Evolutionary conservation across 2,329 filamentous ascomycete genomes (phyloP).

Genomic region (Alternaria sp.): DNA sequence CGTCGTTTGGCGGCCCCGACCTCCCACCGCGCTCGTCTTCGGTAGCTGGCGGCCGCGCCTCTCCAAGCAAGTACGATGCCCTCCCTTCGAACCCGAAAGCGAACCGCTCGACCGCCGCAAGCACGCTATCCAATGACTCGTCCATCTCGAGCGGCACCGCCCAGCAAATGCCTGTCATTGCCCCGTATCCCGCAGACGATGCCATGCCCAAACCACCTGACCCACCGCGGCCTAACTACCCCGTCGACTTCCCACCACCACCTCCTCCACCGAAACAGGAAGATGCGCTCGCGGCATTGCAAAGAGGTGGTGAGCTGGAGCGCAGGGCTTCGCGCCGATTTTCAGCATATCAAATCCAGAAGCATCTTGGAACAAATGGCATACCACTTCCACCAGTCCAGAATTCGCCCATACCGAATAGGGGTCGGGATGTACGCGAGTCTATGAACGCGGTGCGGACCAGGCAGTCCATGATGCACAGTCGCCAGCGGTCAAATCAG

Average conservation of each 20-base stretch:
- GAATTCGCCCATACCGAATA: slow-evolving; percentile 81
- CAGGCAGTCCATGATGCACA: slow-evolving; percentile 61
- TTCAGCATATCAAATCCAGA: slow-evolving; percentile 95
- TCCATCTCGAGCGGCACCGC: slow-evolving; percentile 75
- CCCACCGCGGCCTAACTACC: slow-evolving; percentile 49
- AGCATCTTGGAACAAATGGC: slow-evolving; percentile 85
- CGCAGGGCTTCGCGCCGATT: slow-evolving; percentile 90
- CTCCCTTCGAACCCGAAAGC: slow-evolving; percentile 43
- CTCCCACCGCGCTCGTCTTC: slow-evolving; percentile 57
- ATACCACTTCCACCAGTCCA: slow-evolving; percentile 82
- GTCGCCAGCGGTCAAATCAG: slow-evolving; percentile 56
- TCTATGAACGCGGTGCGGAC: slow-evolving; percentile 76
- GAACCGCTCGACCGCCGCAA: slow-evolving; percentile 41
- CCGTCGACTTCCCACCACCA: slow-evolving; percentile 71
- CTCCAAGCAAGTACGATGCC: slow-evolving; percentile 52
- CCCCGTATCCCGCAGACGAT: slow-evolving; percentile 72
- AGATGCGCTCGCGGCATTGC: slow-evolving; percentile 87
- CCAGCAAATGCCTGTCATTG: slow-evolving; percentile 76
- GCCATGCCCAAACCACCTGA: slow-evolving; percentile 51
- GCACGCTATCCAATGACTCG: slow-evolving; percentile 54
- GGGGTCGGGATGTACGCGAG: slow-evolving; percentile 82
- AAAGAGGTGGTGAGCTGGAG: slow-evolving; percentile 90
- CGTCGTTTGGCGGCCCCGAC: slow-evolving; percentile 51
- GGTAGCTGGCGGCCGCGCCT: slow-evolving; percentile 51
- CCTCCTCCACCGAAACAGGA: slow-evolving; percentile 83